Conservation (phyloP, 2,329 filamentous ascomycete genomes). For the Aspergillus sp. region DNA sequence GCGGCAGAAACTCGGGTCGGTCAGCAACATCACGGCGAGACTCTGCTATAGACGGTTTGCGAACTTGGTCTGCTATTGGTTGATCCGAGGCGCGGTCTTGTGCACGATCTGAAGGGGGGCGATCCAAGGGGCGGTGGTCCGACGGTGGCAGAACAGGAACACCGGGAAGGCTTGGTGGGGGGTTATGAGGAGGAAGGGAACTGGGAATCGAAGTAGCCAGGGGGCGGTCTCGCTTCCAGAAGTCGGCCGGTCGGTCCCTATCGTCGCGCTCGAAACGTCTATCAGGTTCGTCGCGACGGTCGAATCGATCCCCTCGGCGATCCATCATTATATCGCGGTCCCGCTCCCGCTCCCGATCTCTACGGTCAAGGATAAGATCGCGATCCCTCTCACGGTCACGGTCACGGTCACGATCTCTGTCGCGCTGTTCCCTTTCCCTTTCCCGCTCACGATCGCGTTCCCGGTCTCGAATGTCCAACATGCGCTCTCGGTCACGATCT, state of each 20-base stretch:
- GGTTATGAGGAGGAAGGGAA: constrained; percentile 7
- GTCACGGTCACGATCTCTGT: constrained; percentile 26
- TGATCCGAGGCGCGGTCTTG: constrained; percentile 20
- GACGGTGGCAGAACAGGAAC: not conserved
- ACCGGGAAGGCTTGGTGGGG: constrained; percentile 4
- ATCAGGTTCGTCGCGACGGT: constrained; percentile 24
- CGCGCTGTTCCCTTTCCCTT: constrained; percentile 23
- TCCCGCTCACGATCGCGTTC: constrained; percentile 16
- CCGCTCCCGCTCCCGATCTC: constrained; percentile 2
- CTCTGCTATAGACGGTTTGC: constrained; percentile 22
- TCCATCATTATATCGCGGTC: constrained; percentile 16
- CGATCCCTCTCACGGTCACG: constrained; percentile 18
- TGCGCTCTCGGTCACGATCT: constrained; percentile 27
- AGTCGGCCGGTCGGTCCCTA: constrained; percentile 24
- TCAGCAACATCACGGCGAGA: constrained; percentile 23
- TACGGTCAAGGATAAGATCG: constrained; percentile 7
- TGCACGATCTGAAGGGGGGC: not conserved
- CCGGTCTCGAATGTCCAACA: constrained; percentile 14
- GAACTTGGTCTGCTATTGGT: constrained; percentile 13
- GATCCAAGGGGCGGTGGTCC: constrained; percentile 1
- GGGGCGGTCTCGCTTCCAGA: constrained; percentile 36
- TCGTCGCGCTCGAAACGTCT: constrained; percentile 24
- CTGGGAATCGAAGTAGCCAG: constrained; percentile 19
- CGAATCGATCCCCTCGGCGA: constrained; percentile 20
- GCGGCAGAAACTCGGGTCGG: constrained; percentile 17